phyloP scores from a whole-genome alignment of 1,139 yeast species.

The Candida pseudocylindracea region DNA sequence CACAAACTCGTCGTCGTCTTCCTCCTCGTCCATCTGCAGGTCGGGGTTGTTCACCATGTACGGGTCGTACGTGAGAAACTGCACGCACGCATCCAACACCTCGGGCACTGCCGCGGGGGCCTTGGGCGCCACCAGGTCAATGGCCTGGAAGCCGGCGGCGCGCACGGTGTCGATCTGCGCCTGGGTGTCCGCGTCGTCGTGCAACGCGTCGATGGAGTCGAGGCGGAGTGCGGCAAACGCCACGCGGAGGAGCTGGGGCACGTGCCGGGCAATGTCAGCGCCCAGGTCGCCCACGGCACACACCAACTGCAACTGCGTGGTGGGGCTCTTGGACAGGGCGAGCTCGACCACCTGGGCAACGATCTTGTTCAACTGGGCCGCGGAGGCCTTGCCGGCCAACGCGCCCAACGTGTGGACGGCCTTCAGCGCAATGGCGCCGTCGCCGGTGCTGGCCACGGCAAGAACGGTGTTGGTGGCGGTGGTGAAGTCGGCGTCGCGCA shows the following conservation, averaged over 20 bases:
- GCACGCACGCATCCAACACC: not conserved
- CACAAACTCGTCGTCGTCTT: conserved; percentile 12
- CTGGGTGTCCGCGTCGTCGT: not conserved
- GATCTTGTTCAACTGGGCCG: not conserved
- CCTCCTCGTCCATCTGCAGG: conserved; percentile 12
- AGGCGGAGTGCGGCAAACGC: not conserved
- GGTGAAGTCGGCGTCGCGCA: not conserved
- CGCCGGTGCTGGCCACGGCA: not conserved
- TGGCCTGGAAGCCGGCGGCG: not conserved
- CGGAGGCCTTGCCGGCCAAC: not conserved
- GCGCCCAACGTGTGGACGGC: not conserved
- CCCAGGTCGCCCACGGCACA: not conserved
- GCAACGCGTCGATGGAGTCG: not conserved
- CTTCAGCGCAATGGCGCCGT: not conserved
- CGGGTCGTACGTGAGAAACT: conserved; percentile 36
- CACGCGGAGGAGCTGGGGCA: not conserved
- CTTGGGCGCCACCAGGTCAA: not conserved
- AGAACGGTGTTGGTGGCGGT: not conserved
- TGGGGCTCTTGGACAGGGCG: too few relatives aligned
- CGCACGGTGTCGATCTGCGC: not conserved
- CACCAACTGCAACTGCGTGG: too few relatives aligned
- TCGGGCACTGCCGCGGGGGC: not conserved
- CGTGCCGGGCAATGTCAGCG: not conserved
- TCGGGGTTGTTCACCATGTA: conserved; percentile 12
- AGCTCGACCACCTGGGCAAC: not conserved